Base-by-base conservation (phyloP, 768 basidiomycete species). In the Coprinopsis strossmayeri region DNA sequence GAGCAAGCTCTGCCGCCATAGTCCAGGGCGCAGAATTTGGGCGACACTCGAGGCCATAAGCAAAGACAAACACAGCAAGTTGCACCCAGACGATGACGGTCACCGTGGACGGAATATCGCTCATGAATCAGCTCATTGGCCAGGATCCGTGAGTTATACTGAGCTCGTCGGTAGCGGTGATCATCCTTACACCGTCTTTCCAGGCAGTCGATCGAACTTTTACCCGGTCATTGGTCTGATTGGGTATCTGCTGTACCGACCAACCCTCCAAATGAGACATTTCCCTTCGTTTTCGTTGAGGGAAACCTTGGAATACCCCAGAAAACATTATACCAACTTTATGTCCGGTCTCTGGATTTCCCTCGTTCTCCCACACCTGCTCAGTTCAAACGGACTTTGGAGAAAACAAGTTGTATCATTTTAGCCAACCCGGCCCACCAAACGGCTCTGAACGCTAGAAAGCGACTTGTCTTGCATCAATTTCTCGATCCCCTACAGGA, bases 371-470 rank as follows among this genome's bases (percentile, higher is more conserved):
- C 55, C 25, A 51, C 59, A 18, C 30, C 30, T 7, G 35, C 49
- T 9, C 45, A 59, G 10, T 30, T 51, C 45, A 53, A 41, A 28
- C 70, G 18, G 55, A 59, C 4, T 56, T 55, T 39, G 68, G 72
- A 1, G 70, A 43, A 50, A 32, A 50, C 80, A 0, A 65, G 68
- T 30, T 58, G 82, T 42, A 66, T 87, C n/a, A 58, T 86, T 3
- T 67, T 87, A 24, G 69, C 76, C 30, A 87, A 87, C 61, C 80
- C 86, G 26, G 81, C 79, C 0, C 80, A 87, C 56, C 78, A 80
- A 50, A 81, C 84, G 18, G 84, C 83, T 2, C 63, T 86, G 28
- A 84, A 87, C 57, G 53, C 65, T 3, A 69, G 85, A 28, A 86
- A 84, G 57, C 63, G 59, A 15, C 71, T 84, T 20, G 64, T 84